Base-by-base conservation (phyloP, 495 filamentous ascomycete species). In the Penicillium roqueforti region DNA sequence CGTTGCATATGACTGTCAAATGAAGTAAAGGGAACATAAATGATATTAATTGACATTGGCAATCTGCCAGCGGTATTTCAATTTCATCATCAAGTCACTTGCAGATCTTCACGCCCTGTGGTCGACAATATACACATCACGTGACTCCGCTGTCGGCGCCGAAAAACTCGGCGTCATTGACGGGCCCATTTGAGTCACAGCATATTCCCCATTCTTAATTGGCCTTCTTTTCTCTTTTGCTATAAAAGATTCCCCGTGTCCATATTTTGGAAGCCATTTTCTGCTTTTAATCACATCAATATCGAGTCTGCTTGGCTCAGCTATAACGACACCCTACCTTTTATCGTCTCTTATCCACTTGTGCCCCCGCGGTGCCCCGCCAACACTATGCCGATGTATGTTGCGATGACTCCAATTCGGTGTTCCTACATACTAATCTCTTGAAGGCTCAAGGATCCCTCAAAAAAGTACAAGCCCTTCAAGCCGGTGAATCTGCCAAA, bases 391-490 rank as follows among this genome's bases (percentile, higher is more conserved):
- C 70, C 70, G 41, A 73, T 73, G 70, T 73, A 69, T 48, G 70
- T 67, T 25, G 18, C 20, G 6, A 51, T 37, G 28, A 10, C 19
- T 41, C 23, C 6, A 19, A 29, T 16, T 34, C 36, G 26, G 26
- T 36, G 14, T 5, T 28, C 38, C 5, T 11, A 4, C 36, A 23
- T 56, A 44, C 56, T 58, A 42, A 56, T 44, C 13, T 3, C 11
- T 2, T 14, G 0, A 16, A 97, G 92, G 89, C 89, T 98, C 71
- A 89, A 91, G 69, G 88, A 96, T 67, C 93, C 93, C 29, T 95
- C 88, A 28, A 87, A 77, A 63, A 98, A 98, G 72, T 98, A 98
- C 76, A 87, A 82, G 75, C 76, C 72, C 29, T 88, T 85, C 68
- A 81, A 85, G 61, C 90, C 91, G 39, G 68, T 97, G 50, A 68